A percentile compares a stretch with the other conserved stretches of the same genome.
Conservation (phyloP, 805 yeast genomes). For the Candida suzukii region DNA sequence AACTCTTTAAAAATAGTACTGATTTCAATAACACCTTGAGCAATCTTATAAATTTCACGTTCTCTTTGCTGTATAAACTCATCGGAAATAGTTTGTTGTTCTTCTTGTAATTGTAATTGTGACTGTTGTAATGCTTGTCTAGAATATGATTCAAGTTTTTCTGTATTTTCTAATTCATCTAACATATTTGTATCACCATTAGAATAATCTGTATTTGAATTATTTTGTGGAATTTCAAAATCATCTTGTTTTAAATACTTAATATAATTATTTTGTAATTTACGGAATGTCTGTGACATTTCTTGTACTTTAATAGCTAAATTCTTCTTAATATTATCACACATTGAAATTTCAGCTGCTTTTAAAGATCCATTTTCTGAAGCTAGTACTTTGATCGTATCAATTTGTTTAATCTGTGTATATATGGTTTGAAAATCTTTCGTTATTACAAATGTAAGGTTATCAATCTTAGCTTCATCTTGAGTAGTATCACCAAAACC, state of each 20-base stretch:
- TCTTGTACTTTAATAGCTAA: constrained; percentile 84
- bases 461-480: constrained; percentile 76
- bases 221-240: constrained; percentile 31
- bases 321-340: constrained; percentile 74
- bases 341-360: constrained; percentile 51
- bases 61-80: constrained; percentile 64
- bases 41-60: constrained; percentile 81
- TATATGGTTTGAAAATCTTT: constrained; percentile 74
- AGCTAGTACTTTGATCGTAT: constrained; percentile 26
- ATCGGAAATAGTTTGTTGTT: constrained; percentile 29
- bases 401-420: constrained; percentile 62
- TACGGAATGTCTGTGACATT: constrained; percentile 69
- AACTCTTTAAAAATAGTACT: constrained; percentile 90
- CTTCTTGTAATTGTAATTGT: constrained; percentile 25
- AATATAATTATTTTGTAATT: constrained; percentile 83
- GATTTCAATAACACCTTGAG: constrained; percentile 90
- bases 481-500: constrained; percentile 76
- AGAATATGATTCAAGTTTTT: constrained; percentile 43
- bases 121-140: constrained; percentile 40
- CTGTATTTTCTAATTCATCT: constrained; percentile 28
- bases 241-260: constrained; percentile 80
- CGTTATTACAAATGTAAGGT: constrained; percentile 67
- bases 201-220: neutral
- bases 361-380: constrained; percentile 17
- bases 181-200: constrained; percentile 6